Evolutionary conservation across 179 eudicot species (phyloP).

Genomic region (Camellia oleifera): DNA sequence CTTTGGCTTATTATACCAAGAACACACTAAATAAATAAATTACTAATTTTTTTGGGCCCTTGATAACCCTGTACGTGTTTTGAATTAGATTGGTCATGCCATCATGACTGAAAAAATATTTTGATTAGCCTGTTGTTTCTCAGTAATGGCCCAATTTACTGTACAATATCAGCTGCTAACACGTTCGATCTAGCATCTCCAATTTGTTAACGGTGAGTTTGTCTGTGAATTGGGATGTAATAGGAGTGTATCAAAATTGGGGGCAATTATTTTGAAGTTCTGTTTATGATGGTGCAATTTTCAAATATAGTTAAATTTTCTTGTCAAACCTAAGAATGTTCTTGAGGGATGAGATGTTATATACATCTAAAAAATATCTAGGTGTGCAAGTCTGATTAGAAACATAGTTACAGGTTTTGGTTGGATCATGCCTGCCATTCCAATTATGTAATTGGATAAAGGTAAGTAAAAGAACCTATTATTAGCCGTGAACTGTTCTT

Average conservation of each 20-base stretch:
- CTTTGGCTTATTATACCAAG: no score
- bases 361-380: not conserved
- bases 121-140: not conserved
- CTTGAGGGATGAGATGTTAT: not conserved
- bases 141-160: not conserved
- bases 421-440: not conserved
- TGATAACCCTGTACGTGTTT: not conserved
- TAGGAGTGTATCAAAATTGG: not conserved
- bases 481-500: not conserved
- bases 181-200: not conserved
- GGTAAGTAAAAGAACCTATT: not conserved
- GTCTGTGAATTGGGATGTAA: not conserved
- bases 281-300: not conserved
- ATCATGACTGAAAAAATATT: not conserved
- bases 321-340: not conserved
- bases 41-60: not conserved
- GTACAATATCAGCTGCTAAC: not conserved
- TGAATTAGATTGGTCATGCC: not conserved
- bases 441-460: not conserved
- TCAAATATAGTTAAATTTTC: not conserved
- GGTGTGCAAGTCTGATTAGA: not conserved
- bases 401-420: not conserved
- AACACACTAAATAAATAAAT: no score
- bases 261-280: not conserved
- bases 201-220: not conserved